A percentile compares a stretch with the other conserved stretches of the same genome.
Evolutionary conservation across 306 rosid genomes (phyloP).

Genomic region (Vigna mungo): DNA sequence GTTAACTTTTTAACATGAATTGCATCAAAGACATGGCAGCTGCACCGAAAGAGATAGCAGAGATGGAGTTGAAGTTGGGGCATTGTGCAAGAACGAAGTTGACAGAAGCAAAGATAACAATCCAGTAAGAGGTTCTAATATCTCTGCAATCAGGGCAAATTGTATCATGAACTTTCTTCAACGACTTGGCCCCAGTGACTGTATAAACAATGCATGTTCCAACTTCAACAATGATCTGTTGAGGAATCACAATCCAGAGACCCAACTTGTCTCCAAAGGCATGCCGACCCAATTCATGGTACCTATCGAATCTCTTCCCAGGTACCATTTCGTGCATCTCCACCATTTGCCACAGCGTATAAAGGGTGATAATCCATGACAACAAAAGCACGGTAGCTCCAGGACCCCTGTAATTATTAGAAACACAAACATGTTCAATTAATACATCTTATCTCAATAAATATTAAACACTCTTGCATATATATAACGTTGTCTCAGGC

Average conservation of each 20-base stretch:
- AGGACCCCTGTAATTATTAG: too few relatives aligned
- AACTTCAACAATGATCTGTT: conserved; percentile 72
- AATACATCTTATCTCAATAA: too few relatives aligned
- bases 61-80: conserved; percentile 83
- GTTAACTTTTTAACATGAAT: too few relatives aligned
- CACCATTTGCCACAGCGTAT: conserved; percentile 91
- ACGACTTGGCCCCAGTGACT: conserved; percentile 78
- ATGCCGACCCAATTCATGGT: conserved; percentile 84
- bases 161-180: conserved; percentile 61
- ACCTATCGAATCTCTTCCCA: conserved; percentile 78
- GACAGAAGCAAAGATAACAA: conserved; percentile 60
- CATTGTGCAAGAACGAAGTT: conserved; percentile 71
- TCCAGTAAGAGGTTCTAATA: conserved; percentile 60
- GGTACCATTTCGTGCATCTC: conserved; percentile 97
- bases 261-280: conserved; percentile 85
- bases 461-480: too few relatives aligned
- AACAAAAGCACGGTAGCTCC: conserved; percentile 33
- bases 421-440: too few relatives aligned
- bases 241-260: conserved; percentile 78
- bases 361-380: conserved; percentile 84
- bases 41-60: conserved; percentile 69
- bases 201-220: conserved; percentile 76
- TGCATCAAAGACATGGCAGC: conserved; percentile 67
- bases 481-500: too few relatives aligned
- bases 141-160: conserved; percentile 54